A percentile compares a stretch with the other conserved stretches of the same genome.
Conservation (phyloP, 176 grass and related monocot species). For the Aegilops longissima region DNA sequence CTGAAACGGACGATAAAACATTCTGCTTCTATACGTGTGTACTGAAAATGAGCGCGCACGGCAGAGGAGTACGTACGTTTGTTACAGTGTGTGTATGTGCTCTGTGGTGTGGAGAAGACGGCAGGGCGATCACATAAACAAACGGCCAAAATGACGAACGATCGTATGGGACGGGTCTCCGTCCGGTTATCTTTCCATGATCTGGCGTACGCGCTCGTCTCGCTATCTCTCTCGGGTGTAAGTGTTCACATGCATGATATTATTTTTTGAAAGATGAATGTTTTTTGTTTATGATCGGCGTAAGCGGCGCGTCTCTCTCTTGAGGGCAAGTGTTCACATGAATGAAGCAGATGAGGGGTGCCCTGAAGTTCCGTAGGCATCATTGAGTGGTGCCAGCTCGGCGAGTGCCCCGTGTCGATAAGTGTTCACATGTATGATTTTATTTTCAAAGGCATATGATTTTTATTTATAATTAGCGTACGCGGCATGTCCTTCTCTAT, state of each 20-base stretch:
- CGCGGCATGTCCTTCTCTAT: too few species aligned
- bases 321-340: neutral
- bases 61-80: neutral
- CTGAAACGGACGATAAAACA: neutral
- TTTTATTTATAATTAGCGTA: too few species aligned
- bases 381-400: too few species aligned
- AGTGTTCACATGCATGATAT: neutral
- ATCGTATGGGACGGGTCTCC: neutral
- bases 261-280: neutral
- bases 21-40: conserved; percentile 4
- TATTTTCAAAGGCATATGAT: too few species aligned
- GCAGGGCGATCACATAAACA: neutral
- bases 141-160: neutral
- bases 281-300: neutral
- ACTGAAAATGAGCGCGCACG: neutral
- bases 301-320: neutral
- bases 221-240: too few species aligned
- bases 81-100: conserved; percentile 23
- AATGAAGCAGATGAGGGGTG: too few species aligned
- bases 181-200: neutral
- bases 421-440: neutral
- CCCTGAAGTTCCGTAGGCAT: too few species aligned
- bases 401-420: neutral
- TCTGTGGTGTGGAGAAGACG: conserved; percentile 1
- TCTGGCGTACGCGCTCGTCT: neutral